Evolutionary conservation across 176 grass and related monocot genomes (phyloP), one percentile per base, ranked within the genome.

Genomic region (Olyra latifolia): DNA sequence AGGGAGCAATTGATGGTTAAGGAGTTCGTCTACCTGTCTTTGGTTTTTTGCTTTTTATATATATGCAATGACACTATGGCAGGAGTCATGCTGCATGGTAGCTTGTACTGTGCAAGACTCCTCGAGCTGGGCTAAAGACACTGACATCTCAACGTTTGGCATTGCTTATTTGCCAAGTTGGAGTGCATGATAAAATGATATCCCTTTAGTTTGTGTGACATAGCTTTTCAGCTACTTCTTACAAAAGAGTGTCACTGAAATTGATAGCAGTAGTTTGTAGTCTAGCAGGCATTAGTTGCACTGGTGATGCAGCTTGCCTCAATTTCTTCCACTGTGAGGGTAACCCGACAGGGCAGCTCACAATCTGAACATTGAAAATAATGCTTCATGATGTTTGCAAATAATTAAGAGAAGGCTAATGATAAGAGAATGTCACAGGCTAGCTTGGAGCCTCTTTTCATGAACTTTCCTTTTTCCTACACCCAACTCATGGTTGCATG

Each of bases 391-490:
- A 42, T 27, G 38, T 1, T n/a, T 47, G 41, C 44, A 43, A 78
- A 4, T 48, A 73, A 78, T 7, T 48, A 73, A 8, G 62, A 88
- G 66, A 74, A 65, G 13, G 47, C 25, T 56, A 67, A 82, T 82
- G 40, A 82, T 62, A 29, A 71, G 72, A 87, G 67, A 75, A 80
- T 85, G 82, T 80, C 70, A 89, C 81, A 85, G 82, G 82, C 87
- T 81, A 76, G 43, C 82, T 89, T 89, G 84, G 54, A 28, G 38
- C 41, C 20, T 28, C 24, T 67, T 25, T 38, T 43, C 32, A 35
- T 35, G 32, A 35, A 35, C 32, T 70, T 82, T 39, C 54, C 35
- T 59, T 40, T 27, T 12, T 77, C 72, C 47, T 20, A 71, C 40
- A 72, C 46, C 71, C 8, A 89, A 50, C 71, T 85, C 28, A 77